phyloP scores from a whole-genome alignment of 1,284 basidiomycete species.

The Golubevia sp. region DNA sequence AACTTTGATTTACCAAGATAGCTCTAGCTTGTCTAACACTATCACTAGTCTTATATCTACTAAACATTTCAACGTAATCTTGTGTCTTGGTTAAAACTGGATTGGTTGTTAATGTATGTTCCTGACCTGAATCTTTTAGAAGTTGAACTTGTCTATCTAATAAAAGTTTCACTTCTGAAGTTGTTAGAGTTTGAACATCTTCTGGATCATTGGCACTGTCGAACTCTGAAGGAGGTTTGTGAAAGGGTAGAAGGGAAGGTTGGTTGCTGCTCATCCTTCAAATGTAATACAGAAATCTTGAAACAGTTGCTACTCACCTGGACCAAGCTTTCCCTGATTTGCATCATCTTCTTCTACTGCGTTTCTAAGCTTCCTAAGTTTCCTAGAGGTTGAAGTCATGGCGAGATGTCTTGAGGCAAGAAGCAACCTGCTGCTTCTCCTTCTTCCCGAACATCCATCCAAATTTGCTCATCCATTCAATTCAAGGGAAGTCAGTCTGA shows the following conservation, averaged over 20 bases:
- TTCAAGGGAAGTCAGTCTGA: too few species aligned
- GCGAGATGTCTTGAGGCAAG: too few species aligned
- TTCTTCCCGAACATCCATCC: too few species aligned
- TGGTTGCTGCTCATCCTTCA: slow-evolving; percentile 16
- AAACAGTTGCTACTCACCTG: too few species aligned
- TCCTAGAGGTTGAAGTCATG: too few species aligned
- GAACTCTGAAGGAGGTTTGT: slow-evolving; percentile 28
- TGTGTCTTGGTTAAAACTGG: slow-evolving; percentile 47
- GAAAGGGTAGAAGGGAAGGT: slow-evolving; percentile 39
- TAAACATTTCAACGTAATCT: slow-evolving; percentile 48
- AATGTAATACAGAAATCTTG: too few species aligned
- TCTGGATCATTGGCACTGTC: slow-evolving; percentile 17
- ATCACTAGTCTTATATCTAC: slow-evolving; percentile 44
- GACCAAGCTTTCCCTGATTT: too few species aligned
- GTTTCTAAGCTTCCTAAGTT: too few species aligned
- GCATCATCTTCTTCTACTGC: too few species aligned
- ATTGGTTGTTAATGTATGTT: background rate
- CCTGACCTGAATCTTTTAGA: background rate
- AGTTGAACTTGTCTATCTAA: background rate
- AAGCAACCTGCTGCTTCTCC: too few species aligned
- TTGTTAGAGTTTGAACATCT: slow-evolving; percentile 20
- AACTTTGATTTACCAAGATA: slow-evolving; percentile 17
- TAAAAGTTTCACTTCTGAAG: background rate
- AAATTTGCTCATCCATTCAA: too few species aligned
- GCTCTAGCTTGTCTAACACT: slow-evolving; percentile 33